These are phyloP conservation scores for Heterobasidion annosum DNA, from an alignment of 1,284 basidiomycete genomes.

Conservation along the genomic window DNA sequence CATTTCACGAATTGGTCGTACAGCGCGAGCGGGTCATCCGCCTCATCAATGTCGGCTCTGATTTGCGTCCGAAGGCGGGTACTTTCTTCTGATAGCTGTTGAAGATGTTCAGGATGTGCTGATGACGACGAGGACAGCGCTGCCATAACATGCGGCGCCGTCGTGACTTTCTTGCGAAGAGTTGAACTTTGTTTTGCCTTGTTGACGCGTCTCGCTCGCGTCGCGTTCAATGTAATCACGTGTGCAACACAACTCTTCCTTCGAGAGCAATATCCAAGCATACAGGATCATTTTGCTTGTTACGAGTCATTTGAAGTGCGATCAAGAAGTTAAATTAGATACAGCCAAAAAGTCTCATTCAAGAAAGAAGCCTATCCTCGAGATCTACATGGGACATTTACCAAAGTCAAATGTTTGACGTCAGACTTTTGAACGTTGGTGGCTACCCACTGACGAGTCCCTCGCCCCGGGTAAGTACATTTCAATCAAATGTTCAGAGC, in stretches of 20 bases:
- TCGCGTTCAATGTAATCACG: conserved; percentile 4
- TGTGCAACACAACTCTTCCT: not conserved
- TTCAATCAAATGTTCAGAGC: not conserved
- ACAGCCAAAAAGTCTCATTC: no score
- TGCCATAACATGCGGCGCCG: conserved; percentile 7
- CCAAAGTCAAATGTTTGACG: no score
- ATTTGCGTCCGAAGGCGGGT: conserved; percentile 6
- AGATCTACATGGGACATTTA: no score
- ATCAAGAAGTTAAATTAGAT: no score
- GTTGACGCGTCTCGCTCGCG: conserved; percentile 11
- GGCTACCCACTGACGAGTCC: no score
- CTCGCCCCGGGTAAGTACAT: no score
- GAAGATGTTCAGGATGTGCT: not conserved
- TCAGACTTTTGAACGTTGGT: no score
- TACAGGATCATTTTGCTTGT: no score
- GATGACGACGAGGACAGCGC: conserved; percentile 4
- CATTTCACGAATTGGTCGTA: conserved; percentile 64
- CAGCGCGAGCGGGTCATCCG: conserved; percentile 61
- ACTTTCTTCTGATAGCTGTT: conserved; percentile 5
- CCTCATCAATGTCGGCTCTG: conserved; percentile 31
- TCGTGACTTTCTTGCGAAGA: not conserved
- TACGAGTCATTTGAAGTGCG: no score
- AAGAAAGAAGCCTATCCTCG: no score
- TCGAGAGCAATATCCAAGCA: no score
- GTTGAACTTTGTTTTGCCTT: conserved; percentile 9